Evolutionary conservation across 169 alveolate genomes (phyloP), one percentile per base, ranked within the genome.

Genomic region (Toxoplasma gondii): DNA sequence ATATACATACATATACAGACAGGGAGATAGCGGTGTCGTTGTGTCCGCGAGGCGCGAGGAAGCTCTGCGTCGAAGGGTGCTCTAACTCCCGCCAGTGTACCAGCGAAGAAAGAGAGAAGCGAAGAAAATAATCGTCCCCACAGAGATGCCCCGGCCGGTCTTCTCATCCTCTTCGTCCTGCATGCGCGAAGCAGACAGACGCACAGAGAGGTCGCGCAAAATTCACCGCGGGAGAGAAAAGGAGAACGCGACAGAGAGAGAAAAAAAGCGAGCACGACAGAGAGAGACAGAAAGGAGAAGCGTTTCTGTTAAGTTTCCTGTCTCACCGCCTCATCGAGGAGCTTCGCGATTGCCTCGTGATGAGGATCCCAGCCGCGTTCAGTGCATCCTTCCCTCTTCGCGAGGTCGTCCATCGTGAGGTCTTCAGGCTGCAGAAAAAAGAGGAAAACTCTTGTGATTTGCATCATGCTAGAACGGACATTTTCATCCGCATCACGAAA

Each of bases 91-190:
- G 86, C 93, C 81, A 27, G 88, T 17, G 41, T 90, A 90, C 93
- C 93, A 90, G 74, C 93, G 67, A 7, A 90, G 45, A 31, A 90
- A 43, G 36, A 90, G 80, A 36, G 81, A 58, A 29, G 70, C 87
- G 53, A 90, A 90, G 88, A 90, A 90, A n/a, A 90, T 90, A 1
- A 90, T 78, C 16, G 93, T 41, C 12, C 93, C 93, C 16, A 90
- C 16, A 29, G 93, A 90, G 27, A 90, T 74, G 31, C 93, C 93
- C 10, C 88, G 36, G 43, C 88, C 93, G 19, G 38, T 70, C 88
- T 43, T 78, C 78, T 78, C 87, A 0, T 90, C 93, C 19, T 90
- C 93, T 43, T 44, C 90, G 43, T 90, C 93, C 93, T 90, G 93
- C 74, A 70, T 0, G 54, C 29, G 36, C 67, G 64, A 16, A 22